Base-by-base conservation (phyloP, 176 grass and related monocot genomes). In the Oryza coarctata region DNA sequence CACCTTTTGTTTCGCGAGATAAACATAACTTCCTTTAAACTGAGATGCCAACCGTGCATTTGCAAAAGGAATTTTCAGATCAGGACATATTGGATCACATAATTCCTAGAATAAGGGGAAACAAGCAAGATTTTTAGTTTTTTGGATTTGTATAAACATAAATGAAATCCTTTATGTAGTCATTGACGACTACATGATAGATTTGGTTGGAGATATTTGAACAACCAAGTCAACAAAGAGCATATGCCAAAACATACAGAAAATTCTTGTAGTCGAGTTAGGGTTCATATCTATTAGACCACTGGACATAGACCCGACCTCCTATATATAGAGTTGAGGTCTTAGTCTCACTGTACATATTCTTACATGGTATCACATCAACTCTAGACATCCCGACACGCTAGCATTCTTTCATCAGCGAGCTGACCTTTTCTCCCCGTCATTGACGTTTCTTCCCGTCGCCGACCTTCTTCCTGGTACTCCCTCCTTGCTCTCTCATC, bases 1-100 rank as follows among this genome's bases (percentile, higher is more conserved):
- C 43, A 93, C 94, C 77, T 98, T 98, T 79, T 98, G 95, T 57
- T 86, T 93, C 9, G 95, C 94, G 28, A 98, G 86, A 55, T 84
- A 71, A 22, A 94, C 87, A 86, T 98, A 98, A 60, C 63, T 88
- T 66, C 86, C 92, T 91, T 88, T 36, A 86, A 98, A 98, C 61
- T 85, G 88, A 64, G 86, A 75, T 67, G 82, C 95, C 69, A 98
- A 69, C 41, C 74, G 91, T 45, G 84, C 78, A 88, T 87, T 89
- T 82, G 84, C 90, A 58, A 76, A 91, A 55, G 90, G 88, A 40
- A 81, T 84, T 73, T 91, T 87, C 41, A 89, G 64, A 26, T 88
- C 28, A 98, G 31, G 68, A 98, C 84, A 83, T 86, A 93, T 68
- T 94, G 95, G 41, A 98, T 84, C 49, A 94, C 95, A 89, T 94